A percentile compares a stretch with the other conserved stretches of the same genome.
Conservation (phyloP, 1,139 yeast species). For the Kodamaea anthophila region DNA sequence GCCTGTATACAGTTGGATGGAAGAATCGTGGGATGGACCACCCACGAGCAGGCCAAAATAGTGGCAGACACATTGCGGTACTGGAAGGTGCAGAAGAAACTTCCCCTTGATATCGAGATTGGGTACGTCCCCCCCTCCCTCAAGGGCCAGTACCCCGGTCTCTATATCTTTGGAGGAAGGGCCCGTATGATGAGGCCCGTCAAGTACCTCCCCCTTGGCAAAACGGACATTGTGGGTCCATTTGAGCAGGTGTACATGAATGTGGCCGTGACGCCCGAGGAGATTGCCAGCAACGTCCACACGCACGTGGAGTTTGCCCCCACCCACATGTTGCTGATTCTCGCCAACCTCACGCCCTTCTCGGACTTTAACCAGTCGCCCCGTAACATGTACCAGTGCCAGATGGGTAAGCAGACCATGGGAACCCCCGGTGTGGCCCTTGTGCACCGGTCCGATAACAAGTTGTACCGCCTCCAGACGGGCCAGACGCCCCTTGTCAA, state of each 20-base stretch:
- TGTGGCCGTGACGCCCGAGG: constrained; percentile 91
- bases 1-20: constrained; percentile 95
- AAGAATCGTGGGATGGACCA: constrained; percentile 86
- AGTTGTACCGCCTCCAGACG: constrained; percentile 82
- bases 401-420: constrained; percentile 99
- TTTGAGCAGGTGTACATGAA: constrained; percentile 97
- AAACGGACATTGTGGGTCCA: constrained; percentile 88
- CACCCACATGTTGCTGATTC: constrained; percentile 85
- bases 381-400: constrained; percentile 99
- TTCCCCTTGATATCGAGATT: constrained; percentile 83
- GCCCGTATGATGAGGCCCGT: constrained; percentile 97
- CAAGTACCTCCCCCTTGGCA: constrained; percentile 77
- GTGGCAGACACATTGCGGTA: constrained; percentile 86
- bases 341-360: constrained; percentile 95
- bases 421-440: constrained; percentile 99
- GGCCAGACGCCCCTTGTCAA: constrained; percentile 98
- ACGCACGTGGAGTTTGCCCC: constrained; percentile 94
- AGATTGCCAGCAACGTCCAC: constrained; percentile 75
- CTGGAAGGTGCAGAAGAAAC: constrained; percentile 76
- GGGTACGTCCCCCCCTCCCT: constrained; percentile 94
- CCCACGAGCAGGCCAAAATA: constrained; percentile 80
- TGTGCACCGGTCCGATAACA: constrained; percentile 89
- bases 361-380: constrained; percentile 99
- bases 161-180: constrained; percentile 82
- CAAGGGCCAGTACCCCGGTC: constrained; percentile 97